Evolutionary conservation across 2,329 filamentous ascomycete genomes (phyloP).

Genomic region (Hysterium pulicare): DNA sequence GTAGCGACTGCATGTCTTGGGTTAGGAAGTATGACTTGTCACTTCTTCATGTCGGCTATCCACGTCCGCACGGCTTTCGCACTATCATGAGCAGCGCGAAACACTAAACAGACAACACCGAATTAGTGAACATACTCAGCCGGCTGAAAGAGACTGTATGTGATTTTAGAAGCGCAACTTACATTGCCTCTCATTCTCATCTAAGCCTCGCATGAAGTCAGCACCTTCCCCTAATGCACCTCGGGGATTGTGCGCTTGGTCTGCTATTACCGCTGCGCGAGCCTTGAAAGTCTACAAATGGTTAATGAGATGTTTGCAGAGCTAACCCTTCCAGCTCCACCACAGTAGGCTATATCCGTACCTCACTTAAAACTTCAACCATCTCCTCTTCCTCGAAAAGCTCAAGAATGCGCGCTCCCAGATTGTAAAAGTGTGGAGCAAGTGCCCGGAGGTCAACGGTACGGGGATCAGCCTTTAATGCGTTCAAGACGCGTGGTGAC

Average conservation of each 20-base stretch:
- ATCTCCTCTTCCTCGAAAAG: conserved; percentile 87
- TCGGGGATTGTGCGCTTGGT: conserved; percentile 83
- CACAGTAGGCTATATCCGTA: no score
- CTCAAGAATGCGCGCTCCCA: conserved; percentile 82
- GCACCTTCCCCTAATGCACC: conserved; percentile 63
- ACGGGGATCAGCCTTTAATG: conserved; percentile 83
- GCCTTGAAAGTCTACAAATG: conserved; percentile 67
- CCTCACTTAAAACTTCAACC: conserved; percentile 55
- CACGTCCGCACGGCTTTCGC: conserved; percentile 45
- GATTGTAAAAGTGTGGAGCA: conserved; percentile 81
- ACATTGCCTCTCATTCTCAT: conserved; percentile 80
- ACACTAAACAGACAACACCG: conserved; percentile 35
- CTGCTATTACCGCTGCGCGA: conserved; percentile 75
- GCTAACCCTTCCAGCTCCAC: neutral
- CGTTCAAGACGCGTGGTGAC: conserved; percentile 76
- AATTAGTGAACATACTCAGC: neutral
- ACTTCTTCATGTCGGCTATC: conserved; percentile 42
- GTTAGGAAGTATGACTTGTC: no score
- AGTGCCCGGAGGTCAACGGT: conserved; percentile 80
- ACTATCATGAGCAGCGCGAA: conserved; percentile 48
- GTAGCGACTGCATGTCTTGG: no score
- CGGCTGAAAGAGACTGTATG: conserved; percentile 3
- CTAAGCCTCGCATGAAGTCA: conserved; percentile 83
- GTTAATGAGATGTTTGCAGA: neutral
- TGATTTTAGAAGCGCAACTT: conserved; percentile 21